phyloP scores from a whole-genome alignment of 1,284 basidiomycete species.

The Gymnopus androsaceus region DNA sequence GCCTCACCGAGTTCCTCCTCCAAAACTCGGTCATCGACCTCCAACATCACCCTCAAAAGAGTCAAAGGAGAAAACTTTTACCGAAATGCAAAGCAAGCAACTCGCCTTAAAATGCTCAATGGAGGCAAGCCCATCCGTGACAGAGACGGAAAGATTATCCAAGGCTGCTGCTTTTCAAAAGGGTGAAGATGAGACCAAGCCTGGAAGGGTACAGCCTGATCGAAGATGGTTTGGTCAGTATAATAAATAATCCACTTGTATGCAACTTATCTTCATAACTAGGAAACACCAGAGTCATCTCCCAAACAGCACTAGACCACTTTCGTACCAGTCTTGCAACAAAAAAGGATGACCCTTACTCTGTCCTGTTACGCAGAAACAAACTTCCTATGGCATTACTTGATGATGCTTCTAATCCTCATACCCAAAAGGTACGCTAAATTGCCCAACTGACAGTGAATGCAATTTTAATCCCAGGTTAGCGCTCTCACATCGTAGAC shows the following conservation, averaged over 20 bases:
- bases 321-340: conserved; percentile 84
- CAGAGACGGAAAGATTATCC: conserved; percentile 85
- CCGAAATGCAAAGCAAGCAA: conserved; percentile 85
- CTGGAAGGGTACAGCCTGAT: conserved; percentile 91
- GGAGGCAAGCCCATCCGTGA: conserved; percentile 89
- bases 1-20: conserved; percentile 42
- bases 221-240: conserved; percentile 90
- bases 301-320: conserved; percentile 93
- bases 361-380: conserved; percentile 87
- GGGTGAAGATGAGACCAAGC: conserved; percentile 83
- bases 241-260: not conserved
- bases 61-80: conserved; percentile 94
- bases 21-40: conserved; percentile 58
- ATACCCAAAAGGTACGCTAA: conserved; percentile 67
- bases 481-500: conserved; percentile 90
- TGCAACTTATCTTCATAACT: conserved; percentile 2
- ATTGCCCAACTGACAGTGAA: conserved; percentile 18
- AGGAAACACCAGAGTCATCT: conserved; percentile 98
- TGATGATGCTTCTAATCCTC: conserved; percentile 82
- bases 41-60: conserved; percentile 60
- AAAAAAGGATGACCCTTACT: conserved; percentile 91
- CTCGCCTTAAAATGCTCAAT: conserved; percentile 85
- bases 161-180: conserved; percentile 94
- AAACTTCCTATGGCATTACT: conserved; percentile 94
- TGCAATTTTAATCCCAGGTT: conserved; percentile 8